Conservation (phyloP, 2,329 filamentous ascomycete species). For the Fusarium setosum region DNA sequence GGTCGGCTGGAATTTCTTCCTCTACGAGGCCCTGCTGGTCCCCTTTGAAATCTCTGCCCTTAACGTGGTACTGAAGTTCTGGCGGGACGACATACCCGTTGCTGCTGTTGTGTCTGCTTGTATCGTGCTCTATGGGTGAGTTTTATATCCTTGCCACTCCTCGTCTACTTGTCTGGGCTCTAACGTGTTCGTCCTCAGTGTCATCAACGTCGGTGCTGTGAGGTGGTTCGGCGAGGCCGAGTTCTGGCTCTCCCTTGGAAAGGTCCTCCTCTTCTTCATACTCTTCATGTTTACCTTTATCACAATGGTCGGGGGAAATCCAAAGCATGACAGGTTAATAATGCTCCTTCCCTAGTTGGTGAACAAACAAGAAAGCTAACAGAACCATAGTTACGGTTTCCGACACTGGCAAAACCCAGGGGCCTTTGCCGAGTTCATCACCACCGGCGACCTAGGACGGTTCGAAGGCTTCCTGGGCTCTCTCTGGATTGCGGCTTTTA, state of each 20-base stretch:
- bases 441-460: not conserved
- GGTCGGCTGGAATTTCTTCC: conserved; percentile 15
- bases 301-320: conserved; percentile 14
- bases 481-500: not conserved
- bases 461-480: not conserved
- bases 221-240: conserved; percentile 14
- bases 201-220: conserved; percentile 8
- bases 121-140: conserved; percentile 3
- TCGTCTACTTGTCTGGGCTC: not conserved
- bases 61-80: conserved; percentile 6
- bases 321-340: too few species aligned
- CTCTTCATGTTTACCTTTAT: conserved; percentile 15
- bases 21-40: conserved; percentile 9
- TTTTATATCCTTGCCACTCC: not conserved
- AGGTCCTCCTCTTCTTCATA: conserved; percentile 9
- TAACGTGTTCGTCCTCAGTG: not conserved
- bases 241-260: conserved; percentile 11
- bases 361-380: too few species aligned
- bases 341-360: too few species aligned
- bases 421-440: not conserved
- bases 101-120: conserved; percentile 5
- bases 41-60: conserved; percentile 11
- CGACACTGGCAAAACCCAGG: conserved; percentile 4
- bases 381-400: not conserved
- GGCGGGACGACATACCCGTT: conserved; percentile 11